These are phyloP conservation scores for Vanilla planifolia DNA, from an alignment of 106 monocot genomes.

Conservation along the genomic window DNA sequence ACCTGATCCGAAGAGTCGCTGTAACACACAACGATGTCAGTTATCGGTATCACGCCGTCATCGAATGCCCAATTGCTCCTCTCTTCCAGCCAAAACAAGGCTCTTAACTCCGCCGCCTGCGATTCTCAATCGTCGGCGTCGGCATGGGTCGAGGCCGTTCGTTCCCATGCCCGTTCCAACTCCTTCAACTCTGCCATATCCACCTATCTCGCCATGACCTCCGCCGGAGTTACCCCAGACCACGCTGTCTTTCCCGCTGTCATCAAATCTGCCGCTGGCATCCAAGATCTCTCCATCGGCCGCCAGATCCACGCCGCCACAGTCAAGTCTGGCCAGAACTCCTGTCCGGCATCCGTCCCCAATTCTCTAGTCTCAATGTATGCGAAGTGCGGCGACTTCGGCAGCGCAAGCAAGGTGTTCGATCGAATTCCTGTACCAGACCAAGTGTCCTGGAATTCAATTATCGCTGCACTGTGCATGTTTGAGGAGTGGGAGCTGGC, in stretches of 20 bases:
- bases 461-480: constrained; percentile 54
- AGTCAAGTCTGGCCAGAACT: constrained; percentile 45
- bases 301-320: constrained; percentile 62
- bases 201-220: constrained; percentile 52
- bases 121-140: constrained; percentile 3
- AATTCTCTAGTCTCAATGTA: constrained; percentile 71
- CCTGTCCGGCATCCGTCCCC: constrained; percentile 35
- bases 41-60: too few species aligned
- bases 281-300: constrained; percentile 34
- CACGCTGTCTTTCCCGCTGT: constrained; percentile 83
- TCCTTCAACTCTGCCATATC: constrained; percentile 30
- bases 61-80: too few species aligned
- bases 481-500: constrained; percentile 59
- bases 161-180: constrained; percentile 53
- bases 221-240: constrained; percentile 44
- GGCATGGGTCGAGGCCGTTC: constrained; percentile 66
- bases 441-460: constrained; percentile 73
- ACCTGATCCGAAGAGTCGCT: too few species aligned
- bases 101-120: neutral
- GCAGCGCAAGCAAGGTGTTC: constrained; percentile 44
- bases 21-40: too few species aligned
- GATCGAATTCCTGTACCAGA: constrained; percentile 34
- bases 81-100: too few species aligned
- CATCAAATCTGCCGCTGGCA: constrained; percentile 52
- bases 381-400: constrained; percentile 37